These are phyloP conservation scores for Pleurotus platypus DNA, from an alignment of 768 basidiomycete species.

Conservation along the genomic window DNA sequence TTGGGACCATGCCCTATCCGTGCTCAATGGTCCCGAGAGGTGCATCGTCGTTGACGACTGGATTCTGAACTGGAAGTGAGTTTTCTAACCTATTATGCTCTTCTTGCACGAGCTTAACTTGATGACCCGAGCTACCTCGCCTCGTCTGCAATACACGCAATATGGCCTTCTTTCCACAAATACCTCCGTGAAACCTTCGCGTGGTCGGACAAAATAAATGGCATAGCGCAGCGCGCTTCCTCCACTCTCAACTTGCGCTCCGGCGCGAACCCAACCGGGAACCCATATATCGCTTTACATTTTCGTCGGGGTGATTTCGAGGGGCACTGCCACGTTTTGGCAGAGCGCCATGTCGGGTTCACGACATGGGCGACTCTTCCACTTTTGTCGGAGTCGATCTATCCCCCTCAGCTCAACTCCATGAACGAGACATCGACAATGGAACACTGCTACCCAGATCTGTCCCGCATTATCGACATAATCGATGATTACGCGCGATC, in stretches of 20 bases:
- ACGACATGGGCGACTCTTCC: slow-evolving; percentile 50
- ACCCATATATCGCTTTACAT: slow-evolving; percentile 44
- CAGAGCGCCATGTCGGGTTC: slow-evolving; percentile 31
- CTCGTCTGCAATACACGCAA: slow-evolving; percentile 30
- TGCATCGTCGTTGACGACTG: slow-evolving; percentile 43
- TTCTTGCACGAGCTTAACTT: too few species aligned
- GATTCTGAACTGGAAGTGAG: slow-evolving; percentile 41
- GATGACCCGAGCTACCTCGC: slow-evolving; percentile 30
- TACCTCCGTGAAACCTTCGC: slow-evolving; percentile 36
- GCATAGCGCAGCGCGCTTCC: slow-evolving; percentile 31
- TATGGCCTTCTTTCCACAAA: slow-evolving; percentile 37
- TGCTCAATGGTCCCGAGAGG: slow-evolving; percentile 28
- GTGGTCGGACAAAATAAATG: slow-evolving; percentile 34
- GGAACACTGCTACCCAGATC: slow-evolving; percentile 42
- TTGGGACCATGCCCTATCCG: slow-evolving; percentile 33
- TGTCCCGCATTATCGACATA: slow-evolving; percentile 35
- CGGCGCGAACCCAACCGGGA: slow-evolving; percentile 18
- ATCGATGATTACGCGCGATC: slow-evolving; percentile 30
- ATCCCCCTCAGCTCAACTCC: slow-evolving; percentile 32
- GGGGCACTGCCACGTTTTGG: slow-evolving; percentile 34
- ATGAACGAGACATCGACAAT: slow-evolving; percentile 31
- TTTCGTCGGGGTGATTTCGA: slow-evolving; percentile 44
- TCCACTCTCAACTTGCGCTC: slow-evolving; percentile 27
- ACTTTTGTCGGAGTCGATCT: slow-evolving; percentile 22
- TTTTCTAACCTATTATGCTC: background rate